Evolutionary conservation across 371 early-diverging fungal species (phyloP).

Genomic region (Rhizopus stolonifer): DNA sequence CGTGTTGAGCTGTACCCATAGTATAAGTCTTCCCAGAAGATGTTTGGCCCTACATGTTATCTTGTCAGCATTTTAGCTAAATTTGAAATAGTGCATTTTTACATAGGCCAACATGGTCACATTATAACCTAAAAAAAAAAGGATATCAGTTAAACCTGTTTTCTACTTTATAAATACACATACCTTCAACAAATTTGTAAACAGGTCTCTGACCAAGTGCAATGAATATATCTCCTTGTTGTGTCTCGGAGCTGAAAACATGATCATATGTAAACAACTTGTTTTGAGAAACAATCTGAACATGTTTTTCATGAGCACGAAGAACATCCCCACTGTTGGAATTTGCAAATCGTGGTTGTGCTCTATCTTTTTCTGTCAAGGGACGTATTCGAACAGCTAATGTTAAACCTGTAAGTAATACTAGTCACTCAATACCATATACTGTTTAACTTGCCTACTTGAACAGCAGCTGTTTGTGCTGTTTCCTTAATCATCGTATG

Average conservation of each 20-base stretch:
- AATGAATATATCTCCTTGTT: conserved; percentile 42
- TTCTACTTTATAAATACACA: too few relatives aligned
- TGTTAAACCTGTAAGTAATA: not conserved
- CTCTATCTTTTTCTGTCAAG: conserved; percentile 44
- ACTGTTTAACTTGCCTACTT: conserved; percentile 36
- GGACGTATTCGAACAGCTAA: conserved; percentile 48
- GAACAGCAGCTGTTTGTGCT: conserved; percentile 32
- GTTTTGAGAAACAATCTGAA: conserved; percentile 43
- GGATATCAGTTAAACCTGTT: too few relatives aligned
- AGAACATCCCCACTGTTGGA: conserved; percentile 32
- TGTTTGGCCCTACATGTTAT: conserved; percentile 79
- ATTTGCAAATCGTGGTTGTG: conserved; percentile 45
- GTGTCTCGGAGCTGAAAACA: conserved; percentile 43
- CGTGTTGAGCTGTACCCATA: conserved; percentile 92
- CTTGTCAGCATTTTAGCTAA: conserved; percentile 64
- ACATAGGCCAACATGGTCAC: conserved; percentile 97
- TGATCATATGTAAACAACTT: conserved; percentile 50
- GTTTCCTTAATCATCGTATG: conserved; percentile 29
- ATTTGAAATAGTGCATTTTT: conserved; percentile 38
- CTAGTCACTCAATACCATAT: not conserved
- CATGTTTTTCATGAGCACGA: conserved; percentile 37
- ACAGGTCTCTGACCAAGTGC: conserved; percentile 36
- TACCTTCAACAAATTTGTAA: conserved; percentile 49
- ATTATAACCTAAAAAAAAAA: conserved; percentile 72
- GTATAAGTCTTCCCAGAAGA: conserved; percentile 99